A percentile compares a stretch with the other conserved stretches of the same genome.
These are phyloP conservation scores for Davidsoniella virescens DNA, from an alignment of 2,329 filamentous ascomycete species.

Conservation along the genomic window DNA sequence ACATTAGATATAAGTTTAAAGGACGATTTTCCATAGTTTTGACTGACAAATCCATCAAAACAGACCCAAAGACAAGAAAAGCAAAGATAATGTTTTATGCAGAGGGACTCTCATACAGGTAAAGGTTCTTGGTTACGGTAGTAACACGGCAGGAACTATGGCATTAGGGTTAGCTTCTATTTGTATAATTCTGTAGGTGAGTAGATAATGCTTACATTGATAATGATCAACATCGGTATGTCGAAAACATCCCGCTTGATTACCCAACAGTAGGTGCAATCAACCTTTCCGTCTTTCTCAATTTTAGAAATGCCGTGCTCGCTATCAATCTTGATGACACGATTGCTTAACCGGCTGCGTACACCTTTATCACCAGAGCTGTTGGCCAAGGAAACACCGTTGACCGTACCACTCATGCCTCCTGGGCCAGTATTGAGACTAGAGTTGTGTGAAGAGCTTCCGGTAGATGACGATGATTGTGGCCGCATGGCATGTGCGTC, in stretches of 20 bases:
- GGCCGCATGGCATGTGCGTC: neutral
- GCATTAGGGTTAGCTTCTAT: slow-evolving; percentile 1
- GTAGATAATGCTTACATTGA: slow-evolving; percentile 59
- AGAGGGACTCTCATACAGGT: slow-evolving; percentile 26
- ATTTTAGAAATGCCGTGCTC: slow-evolving; percentile 69
- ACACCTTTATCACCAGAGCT: slow-evolving; percentile 17
- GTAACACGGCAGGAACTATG: slow-evolving; percentile 44
- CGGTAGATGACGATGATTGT: slow-evolving; percentile 12
- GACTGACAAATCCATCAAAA: too few relatives aligned
- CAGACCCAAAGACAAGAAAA: too few relatives aligned
- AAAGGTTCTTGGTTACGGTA: slow-evolving; percentile 40
- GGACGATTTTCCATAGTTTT: too few relatives aligned
- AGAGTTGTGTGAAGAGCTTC: neutral
- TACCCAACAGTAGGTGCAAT: slow-evolving; percentile 93
- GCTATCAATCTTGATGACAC: slow-evolving; percentile 47
- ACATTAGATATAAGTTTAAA: too few relatives aligned
- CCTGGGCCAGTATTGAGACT: neutral
- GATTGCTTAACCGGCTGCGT: slow-evolving; percentile 36
- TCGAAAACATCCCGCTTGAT: slow-evolving; percentile 95
- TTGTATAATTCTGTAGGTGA: neutral
- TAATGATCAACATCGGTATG: slow-evolving; percentile 95
- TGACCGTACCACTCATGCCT: too few relatives aligned
- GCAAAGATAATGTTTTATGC: too few relatives aligned
- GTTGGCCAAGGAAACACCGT: slow-evolving; percentile 14
- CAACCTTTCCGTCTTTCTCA: slow-evolving; percentile 76